phyloP scores from a whole-genome alignment of 306 rosid genomes.

The Vicia villosa region DNA sequence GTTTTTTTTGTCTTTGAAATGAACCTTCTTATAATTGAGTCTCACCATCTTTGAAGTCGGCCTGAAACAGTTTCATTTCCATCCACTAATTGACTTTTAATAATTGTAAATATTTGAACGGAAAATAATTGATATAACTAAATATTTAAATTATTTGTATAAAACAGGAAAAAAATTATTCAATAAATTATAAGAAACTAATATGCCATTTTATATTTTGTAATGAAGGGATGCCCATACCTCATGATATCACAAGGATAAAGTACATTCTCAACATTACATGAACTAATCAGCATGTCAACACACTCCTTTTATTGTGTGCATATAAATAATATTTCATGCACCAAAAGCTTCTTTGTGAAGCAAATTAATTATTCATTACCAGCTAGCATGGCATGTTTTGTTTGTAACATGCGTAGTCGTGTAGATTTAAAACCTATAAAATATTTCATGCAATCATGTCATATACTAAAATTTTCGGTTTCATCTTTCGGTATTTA shows the following conservation, averaged over 20 bases:
- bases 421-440: background rate
- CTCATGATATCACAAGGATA: background rate
- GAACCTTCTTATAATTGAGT: no score
- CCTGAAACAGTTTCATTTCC: no score
- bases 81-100: no score
- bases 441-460: background rate
- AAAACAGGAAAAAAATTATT: no score
- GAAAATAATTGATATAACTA: no score
- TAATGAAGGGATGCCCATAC: background rate
- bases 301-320: conserved; percentile 14
- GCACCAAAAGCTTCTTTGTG: background rate
- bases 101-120: no score
- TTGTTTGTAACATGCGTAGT: conserved; percentile 21
- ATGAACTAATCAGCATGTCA: background rate
- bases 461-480: background rate
- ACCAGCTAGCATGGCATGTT: background rate
- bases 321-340: background rate
- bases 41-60: no score
- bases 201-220: no score
- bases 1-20: no score
- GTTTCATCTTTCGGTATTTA: background rate
- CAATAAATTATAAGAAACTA: no score
- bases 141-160: no score
- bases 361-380: conserved; percentile 5
- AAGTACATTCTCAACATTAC: background rate